Evolutionary conservation across 2,329 filamentous ascomycete species (phyloP), one percentile per base, ranked within the genome.

Genomic region (Apiospora marii): DNA sequence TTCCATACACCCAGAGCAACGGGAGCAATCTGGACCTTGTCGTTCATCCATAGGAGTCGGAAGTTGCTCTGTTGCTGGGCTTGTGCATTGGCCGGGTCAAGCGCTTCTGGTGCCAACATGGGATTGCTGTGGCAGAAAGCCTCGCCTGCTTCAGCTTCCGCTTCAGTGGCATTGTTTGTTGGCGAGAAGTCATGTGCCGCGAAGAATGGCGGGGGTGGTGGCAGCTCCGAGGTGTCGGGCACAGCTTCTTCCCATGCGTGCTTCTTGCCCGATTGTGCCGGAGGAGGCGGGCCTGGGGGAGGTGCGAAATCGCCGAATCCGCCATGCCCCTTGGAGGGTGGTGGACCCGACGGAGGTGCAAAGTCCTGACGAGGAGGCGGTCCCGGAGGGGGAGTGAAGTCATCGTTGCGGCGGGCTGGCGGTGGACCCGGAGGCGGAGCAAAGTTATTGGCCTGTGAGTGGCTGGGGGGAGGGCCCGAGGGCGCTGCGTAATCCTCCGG

Each of bases 241-340:
- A 94, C 92, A 3, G 91, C 88, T 8, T 87, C 79, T 75, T 91
- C 86, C 93, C 93, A 95, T 82, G 93, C 90, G 79, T 94, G 92
- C 67, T 78, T 76, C 48, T 76, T 73, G 16, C 71, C n/a, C 5
- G 30, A 30, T n/a, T 71, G 30, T 27, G 58, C 12, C 16, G 77
- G 44, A 2, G 80, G 79, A 7, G 81, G 81, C 22, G 81, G 82
- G 0, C 82, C 83, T 0, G 82, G 76, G 1, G 84, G 85, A 41
- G 84, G 83, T 12, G 78, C 79, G 27, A 79, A 82, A 27, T 81
- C 77, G 53, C 78, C 74, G 8, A 72, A 71, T 48, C 76, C 72
- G 4, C 37, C 34, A 12, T 44, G 19, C 12, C 30, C 48, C 30
- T 71, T 61, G 1, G 80, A 80, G 46, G 81, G 81, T 8, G 79